Evolutionary conservation across 345 rosid genomes (phyloP).

Genomic region (Acer yangbiense): DNA sequence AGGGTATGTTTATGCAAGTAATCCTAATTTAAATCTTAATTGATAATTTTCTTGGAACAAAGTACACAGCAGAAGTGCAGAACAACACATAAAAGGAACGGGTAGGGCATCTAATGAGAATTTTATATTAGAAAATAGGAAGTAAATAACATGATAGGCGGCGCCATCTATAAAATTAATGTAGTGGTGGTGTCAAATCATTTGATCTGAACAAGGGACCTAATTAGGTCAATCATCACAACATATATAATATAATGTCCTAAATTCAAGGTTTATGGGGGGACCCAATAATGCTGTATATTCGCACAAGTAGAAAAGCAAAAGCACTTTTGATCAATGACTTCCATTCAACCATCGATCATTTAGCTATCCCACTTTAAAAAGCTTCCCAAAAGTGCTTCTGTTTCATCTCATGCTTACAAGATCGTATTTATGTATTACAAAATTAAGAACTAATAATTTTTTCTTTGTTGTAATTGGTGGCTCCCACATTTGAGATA

Average conservation of each 20-base stretch:
- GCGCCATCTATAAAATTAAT: conserved; percentile 9
- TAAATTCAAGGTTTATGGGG: conserved; percentile 11
- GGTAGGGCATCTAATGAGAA: conserved; percentile 8
- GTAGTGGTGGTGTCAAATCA: conserved; percentile 33
- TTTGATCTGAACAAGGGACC: conserved; percentile 19
- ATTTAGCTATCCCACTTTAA: too few relatives aligned
- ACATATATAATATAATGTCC: not conserved
- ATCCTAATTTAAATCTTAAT: too few relatives aligned
- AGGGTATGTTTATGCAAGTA: too few relatives aligned
- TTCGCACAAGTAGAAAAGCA: conserved; percentile 11
- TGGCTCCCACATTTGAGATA: not conserved
- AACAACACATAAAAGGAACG: too few relatives aligned
- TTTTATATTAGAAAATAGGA: not conserved
- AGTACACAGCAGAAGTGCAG: too few relatives aligned
- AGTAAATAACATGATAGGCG: conserved; percentile 7
- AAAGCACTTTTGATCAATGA: too few relatives aligned
- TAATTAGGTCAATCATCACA: not conserved
- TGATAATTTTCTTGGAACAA: too few relatives aligned
- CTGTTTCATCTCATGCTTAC: conserved; percentile 32
- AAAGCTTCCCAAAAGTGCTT: not conserved
- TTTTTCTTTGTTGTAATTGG: too few relatives aligned
- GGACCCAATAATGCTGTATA: conserved; percentile 6
- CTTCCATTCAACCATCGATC: too few relatives aligned
- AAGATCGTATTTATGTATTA: conserved; percentile 21
- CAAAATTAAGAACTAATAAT: not conserved